Base-by-base conservation (phyloP, 306 rosid species). In the Trifolium repens region DNA sequence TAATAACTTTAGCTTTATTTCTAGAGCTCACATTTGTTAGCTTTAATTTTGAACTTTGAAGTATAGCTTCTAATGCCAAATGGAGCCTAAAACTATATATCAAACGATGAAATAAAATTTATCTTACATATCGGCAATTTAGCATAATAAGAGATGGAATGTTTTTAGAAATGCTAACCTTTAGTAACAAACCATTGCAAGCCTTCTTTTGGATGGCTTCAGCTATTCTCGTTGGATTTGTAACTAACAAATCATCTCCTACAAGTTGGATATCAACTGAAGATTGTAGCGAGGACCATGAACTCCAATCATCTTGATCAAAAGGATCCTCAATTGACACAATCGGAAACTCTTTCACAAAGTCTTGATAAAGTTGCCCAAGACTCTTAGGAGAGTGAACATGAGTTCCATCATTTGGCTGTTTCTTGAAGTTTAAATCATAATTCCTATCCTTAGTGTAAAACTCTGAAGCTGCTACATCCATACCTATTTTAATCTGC, bases 401-500 rank as follows among this genome's bases (percentile, higher is more conserved):
- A 71, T 92, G 97, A 69, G 92, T 77, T 79, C 98, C 96, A 83
- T 94, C 96, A 80, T 94, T 94, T 55, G 96, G 96, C 84, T 89
- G 92, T 77, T 89, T 94, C 93, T 94, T 94, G 80, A 92, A 94
- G 87, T 94, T 81, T 43, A 94, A 87, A 78, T 94, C 99, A 71
- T 94, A 94, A 63, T 72, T 88, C 76, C 84, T 88, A 63, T 92
- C 96, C 87, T 90, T 90, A 4, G 92, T 90, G 83, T 89, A 85
- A 84, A 96, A 92, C 79, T 94, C 99, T 0, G 99, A 96, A 54
- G 99, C 99, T 0, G 99, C 99, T 80, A 96, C 99, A 84, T 96
- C 99, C 99, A 96, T 96, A 67, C 99, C 99, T 13, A 96, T 96
- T 85, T 96, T 96, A 82, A 96, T 96, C 98, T 96, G 91, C 85